phyloP scores from a whole-genome alignment of 2,329 filamentous ascomycete genomes.

The Aspergillus felis region DNA sequence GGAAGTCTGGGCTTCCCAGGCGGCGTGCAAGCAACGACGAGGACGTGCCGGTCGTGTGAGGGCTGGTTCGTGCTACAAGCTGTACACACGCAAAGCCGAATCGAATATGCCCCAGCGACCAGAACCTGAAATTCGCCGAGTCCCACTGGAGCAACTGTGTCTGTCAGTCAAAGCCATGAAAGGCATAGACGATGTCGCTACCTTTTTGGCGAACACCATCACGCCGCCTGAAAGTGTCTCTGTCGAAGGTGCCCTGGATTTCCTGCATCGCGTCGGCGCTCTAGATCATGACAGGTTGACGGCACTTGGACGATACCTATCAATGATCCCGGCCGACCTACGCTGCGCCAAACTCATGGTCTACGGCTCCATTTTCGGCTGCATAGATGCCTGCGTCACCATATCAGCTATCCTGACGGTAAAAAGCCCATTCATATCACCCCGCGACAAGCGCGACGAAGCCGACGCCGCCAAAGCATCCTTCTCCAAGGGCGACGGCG shows the following conservation, averaged over 20 bases:
- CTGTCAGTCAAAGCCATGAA: constrained; percentile 89
- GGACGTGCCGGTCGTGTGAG: constrained; percentile 92
- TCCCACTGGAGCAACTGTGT: constrained; percentile 90
- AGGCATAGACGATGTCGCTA: constrained; percentile 73
- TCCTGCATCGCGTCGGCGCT: constrained; percentile 82
- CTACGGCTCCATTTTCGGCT: constrained; percentile 89
- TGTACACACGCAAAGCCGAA: constrained; percentile 85
- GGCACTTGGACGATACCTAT: constrained; percentile 85
- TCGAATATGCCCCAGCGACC: constrained; percentile 78
- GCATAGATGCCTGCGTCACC: constrained; percentile 80
- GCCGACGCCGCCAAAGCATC: constrained; percentile 69
- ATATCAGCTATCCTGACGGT: constrained; percentile 91
- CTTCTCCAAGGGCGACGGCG: constrained; percentile 76
- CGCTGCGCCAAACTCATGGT: constrained; percentile 93
- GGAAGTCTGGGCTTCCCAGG: constrained; percentile 91
- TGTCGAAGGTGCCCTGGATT: constrained; percentile 76
- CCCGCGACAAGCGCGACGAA: constrained; percentile 76
- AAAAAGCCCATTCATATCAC: constrained; percentile 79
- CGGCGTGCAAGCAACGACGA: constrained; percentile 89
- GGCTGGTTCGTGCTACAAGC: constrained; percentile 88
- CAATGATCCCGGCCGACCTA: constrained; percentile 90
- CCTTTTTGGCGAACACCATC: constrained; percentile 78
- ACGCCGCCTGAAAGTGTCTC: constrained; percentile 83
- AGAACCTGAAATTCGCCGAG: constrained; percentile 88
- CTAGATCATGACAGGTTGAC: constrained; percentile 83